A percentile compares a stretch with the other conserved stretches of the same genome.
Evolutionary conservation across 495 filamentous ascomycete species (phyloP).

Genomic region (Neurospora sp.): DNA sequence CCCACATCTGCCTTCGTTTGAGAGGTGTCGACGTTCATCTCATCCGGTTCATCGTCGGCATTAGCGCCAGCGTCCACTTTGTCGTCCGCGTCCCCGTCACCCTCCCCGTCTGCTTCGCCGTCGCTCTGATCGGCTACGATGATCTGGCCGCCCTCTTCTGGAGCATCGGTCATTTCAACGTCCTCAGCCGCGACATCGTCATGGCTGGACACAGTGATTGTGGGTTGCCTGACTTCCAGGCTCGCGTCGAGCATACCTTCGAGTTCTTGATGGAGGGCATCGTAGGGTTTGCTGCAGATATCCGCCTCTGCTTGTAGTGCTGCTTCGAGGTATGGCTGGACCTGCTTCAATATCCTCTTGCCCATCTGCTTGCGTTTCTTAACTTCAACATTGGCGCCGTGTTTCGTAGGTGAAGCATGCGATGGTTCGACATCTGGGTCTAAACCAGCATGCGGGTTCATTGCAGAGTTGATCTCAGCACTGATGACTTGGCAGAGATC

Average conservation of each 20-base stretch:
- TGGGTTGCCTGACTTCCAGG: conserved; percentile 30
- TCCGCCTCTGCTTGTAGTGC: conserved; percentile 73
- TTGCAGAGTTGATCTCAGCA: conserved; percentile 46
- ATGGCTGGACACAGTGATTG: conserved; percentile 14
- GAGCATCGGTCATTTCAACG: conserved; percentile 38
- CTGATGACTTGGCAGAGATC: conserved; percentile 65
- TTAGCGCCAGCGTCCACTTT: conserved; percentile 4
- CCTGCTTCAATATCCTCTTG: conserved; percentile 72
- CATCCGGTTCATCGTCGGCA: conserved; percentile 2
- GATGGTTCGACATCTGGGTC: conserved; percentile 9
- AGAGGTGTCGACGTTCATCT: conserved; percentile 10
- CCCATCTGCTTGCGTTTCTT: conserved; percentile 52
- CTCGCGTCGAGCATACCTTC: conserved; percentile 59
- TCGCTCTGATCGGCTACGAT: conserved; percentile 26
- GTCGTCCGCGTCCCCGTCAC: conserved; percentile 6
- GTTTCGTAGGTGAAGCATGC: conserved; percentile 20
- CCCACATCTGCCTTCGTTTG: conserved; percentile 11
- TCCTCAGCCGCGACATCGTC: conserved; percentile 22
- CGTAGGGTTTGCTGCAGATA: conserved; percentile 55
- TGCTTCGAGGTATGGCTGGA: conserved; percentile 67
- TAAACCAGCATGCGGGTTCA: conserved; percentile 10
- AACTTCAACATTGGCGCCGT: conserved; percentile 24
- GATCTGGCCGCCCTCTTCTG: conserved; percentile 28
- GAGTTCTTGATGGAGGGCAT: conserved; percentile 60
- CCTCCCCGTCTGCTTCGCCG: conserved; percentile 13